A percentile compares a stretch with the other conserved stretches of the same genome.
phyloP scores from a whole-genome alignment of 306 rosid species.

The Prunus mira region DNA sequence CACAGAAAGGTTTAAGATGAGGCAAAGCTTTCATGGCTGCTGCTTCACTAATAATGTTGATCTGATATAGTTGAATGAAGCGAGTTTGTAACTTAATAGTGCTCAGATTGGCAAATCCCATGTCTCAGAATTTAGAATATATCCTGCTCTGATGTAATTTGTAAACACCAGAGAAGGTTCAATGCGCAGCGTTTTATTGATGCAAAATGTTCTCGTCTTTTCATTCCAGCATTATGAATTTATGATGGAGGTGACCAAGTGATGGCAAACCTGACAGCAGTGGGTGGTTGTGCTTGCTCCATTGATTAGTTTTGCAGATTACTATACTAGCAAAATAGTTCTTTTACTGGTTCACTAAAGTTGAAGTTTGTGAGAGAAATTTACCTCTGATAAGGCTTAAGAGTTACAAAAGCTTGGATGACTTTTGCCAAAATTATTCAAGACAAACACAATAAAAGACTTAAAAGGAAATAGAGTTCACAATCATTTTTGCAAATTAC shows the following conservation, averaged over 20 bases:
- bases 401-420: background rate
- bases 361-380: background rate
- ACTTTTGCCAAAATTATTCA: background rate
- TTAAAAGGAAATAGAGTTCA: background rate
- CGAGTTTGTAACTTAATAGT: background rate
- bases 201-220: background rate
- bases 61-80: background rate
- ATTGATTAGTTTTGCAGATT: background rate
- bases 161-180: background rate
- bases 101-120: background rate
- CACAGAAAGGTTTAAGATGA: constrained; percentile 8
- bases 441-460: background rate
- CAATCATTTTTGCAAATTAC: background rate
- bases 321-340: background rate
- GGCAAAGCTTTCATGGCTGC: background rate
- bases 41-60: background rate
- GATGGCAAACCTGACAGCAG: background rate
- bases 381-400: background rate
- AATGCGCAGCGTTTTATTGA: background rate
- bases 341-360: background rate
- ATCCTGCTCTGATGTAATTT: background rate
- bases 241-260: background rate
- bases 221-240: background rate
- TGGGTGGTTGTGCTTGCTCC: background rate
- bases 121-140: background rate